A percentile compares a stretch with the other conserved stretches of the same genome.
These are phyloP conservation scores for Leonotis leonurus DNA, from an alignment of 257 asterid species.

Conservation along the genomic window DNA sequence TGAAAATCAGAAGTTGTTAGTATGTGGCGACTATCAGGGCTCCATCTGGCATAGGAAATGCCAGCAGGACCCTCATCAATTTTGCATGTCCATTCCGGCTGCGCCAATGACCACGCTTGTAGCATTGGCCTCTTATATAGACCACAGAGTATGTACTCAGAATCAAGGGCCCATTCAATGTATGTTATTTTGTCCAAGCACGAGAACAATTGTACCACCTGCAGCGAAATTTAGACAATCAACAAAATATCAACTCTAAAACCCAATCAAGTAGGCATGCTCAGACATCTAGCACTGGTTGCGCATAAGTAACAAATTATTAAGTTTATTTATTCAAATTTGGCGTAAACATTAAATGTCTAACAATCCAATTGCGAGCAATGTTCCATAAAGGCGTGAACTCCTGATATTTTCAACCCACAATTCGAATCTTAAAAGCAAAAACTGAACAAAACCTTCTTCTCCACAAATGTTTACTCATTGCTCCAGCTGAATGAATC, in stretches of 20 bases:
- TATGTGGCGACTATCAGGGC: constrained; percentile 99
- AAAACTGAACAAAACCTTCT: background rate
- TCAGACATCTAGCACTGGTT: background rate
- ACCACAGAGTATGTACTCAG: constrained; percentile 92
- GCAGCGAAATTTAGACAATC: constrained; percentile 13
- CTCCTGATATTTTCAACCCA: too few species aligned
- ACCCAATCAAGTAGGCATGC: background rate
- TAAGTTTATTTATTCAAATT: background rate
- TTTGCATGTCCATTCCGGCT: constrained; percentile 99
- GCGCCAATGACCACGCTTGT: constrained; percentile 95
- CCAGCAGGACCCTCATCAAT: constrained; percentile 98
- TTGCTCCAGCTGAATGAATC: background rate
- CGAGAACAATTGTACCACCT: constrained; percentile 90
- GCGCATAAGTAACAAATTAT: background rate
- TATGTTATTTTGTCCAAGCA: constrained; percentile 90
- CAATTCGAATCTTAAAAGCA: background rate
- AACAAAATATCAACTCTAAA: too few species aligned
- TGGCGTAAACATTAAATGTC: background rate
- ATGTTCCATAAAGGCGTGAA: background rate
- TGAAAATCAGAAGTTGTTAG: constrained; percentile 96
- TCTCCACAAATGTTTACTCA: background rate
- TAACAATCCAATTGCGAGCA: background rate
- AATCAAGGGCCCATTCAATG: constrained; percentile 97
- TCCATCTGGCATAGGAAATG: constrained; percentile 94
- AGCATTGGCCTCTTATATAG: constrained; percentile 86